Evolutionary conservation across 1,284 basidiomycete species (phyloP).

Genomic region (Ganoderma leucocontextum): DNA sequence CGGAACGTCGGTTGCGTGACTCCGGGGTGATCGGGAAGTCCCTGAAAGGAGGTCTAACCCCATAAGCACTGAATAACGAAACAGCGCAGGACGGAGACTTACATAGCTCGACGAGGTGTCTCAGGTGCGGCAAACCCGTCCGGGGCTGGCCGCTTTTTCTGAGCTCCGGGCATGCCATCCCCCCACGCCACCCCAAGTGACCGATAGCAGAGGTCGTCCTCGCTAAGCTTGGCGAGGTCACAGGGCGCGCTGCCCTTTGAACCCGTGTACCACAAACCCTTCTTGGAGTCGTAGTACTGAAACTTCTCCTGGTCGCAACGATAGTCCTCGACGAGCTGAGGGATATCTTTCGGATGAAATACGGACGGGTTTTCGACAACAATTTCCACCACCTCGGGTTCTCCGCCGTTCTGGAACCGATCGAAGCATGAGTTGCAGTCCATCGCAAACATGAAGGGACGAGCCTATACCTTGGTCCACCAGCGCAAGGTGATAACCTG

Average conservation of each 20-base stretch:
- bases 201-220: neutral
- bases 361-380: neutral
- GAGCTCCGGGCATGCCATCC: neutral
- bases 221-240: neutral
- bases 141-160: neutral
- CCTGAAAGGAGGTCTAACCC: neutral
- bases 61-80: neutral
- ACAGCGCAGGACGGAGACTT: neutral
- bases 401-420: neutral
- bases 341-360: neutral
- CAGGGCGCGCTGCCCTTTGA: neutral
- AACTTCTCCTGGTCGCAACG: neutral
- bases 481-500: neutral
- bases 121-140: neutral
- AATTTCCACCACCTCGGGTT: neutral
- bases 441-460: neutral
- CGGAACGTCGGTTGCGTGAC: neutral
- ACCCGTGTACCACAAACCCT: neutral
- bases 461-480: neutral
- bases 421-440: neutral
- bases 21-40: neutral
- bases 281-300: constrained; percentile 1
- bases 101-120: neutral
- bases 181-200: neutral
- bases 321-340: neutral